Evolutionary conservation across 768 basidiomycete species (phyloP), one percentile per base, ranked within the genome.

Genomic region (Leucocoprinus birnbaumii): DNA sequence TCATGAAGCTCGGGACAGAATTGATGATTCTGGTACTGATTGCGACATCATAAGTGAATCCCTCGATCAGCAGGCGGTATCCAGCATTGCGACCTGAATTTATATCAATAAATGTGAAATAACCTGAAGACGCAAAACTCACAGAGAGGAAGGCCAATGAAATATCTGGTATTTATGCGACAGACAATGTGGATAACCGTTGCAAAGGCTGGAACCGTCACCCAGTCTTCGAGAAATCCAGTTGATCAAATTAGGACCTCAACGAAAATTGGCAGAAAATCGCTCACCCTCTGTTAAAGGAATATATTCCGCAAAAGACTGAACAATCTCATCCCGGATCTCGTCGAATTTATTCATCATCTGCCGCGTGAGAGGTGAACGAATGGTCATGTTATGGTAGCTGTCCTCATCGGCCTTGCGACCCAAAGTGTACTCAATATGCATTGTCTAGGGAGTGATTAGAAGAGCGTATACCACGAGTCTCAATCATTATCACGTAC

Each of bases 61-160:
- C 51, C 13, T 72, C 63, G 18, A 62, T 68, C 10, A 74, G 56
- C 7, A 61, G 51, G 1, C 68, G 57, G 61, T 74, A 79, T 2
- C 68, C 73, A 5, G 64, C 59, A 46, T 78, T 53, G 3, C 74
- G 71, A 53, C 78, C 78, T 53, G 31, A 19, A 26, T n/a, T 16
- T 6, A 26, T 9, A 26, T 16, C 27, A 19, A 11, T 6, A 34
- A 19, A 10, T 31, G 18, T 48, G 13, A 31, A 31, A 31, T 31
- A 31, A 5, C 31, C 2, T 22, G 2, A n/a, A 14, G 2, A 13
- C 2, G 19, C 18, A 18, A 35, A 3, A 49, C 73, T n/a, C 38
- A 79, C 80, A 80, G 2, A 76, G 46, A 1, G 79, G 77, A 27
- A 72, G 63, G 0, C 79, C 80, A 3, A 81, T 74, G 46, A 80